Conservation (phyloP, 164 flowering plant genomes). For the Kingdonia uniflora region DNA sequence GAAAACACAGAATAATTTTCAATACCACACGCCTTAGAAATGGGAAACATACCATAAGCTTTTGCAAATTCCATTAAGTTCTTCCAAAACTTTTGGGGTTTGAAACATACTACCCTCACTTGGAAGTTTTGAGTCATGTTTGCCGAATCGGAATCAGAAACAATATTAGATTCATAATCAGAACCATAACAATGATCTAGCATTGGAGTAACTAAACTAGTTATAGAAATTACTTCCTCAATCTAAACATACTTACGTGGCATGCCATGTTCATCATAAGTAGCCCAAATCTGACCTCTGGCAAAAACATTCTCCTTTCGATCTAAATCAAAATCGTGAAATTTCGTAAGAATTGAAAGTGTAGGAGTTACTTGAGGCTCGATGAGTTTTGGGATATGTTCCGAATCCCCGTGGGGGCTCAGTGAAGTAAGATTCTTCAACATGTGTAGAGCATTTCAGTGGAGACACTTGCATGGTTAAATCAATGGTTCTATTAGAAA, state of each 20-base stretch:
- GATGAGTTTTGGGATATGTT: too few species aligned
- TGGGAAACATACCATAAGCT: conserved; percentile 5
- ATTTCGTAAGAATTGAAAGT: background rate
- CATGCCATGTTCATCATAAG: conserved; percentile 6
- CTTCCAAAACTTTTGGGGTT: background rate
- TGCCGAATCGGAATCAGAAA: too few species aligned
- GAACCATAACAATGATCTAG: too few species aligned
- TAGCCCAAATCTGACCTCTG: conserved; percentile 2
- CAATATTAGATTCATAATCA: too few species aligned
- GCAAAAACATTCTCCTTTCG: background rate
- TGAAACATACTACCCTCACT: conserved; percentile 1
- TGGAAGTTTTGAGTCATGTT: background rate
- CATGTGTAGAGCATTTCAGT: too few species aligned
- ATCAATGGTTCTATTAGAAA: too few species aligned
- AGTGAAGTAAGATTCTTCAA: too few species aligned
- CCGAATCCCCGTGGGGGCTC: too few species aligned
- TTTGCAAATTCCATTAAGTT: conserved; percentile 4
- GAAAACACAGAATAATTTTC: background rate
- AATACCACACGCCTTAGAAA: background rate
- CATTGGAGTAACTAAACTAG: too few species aligned
- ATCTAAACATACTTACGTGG: conserved; percentile 3
- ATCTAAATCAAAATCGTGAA: background rate
- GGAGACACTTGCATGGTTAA: too few species aligned
- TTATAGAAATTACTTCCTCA: background rate
- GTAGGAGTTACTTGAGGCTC: background rate